phyloP scores from a whole-genome alignment of 768 basidiomycete genomes.

The Lentinula detonsa region DNA sequence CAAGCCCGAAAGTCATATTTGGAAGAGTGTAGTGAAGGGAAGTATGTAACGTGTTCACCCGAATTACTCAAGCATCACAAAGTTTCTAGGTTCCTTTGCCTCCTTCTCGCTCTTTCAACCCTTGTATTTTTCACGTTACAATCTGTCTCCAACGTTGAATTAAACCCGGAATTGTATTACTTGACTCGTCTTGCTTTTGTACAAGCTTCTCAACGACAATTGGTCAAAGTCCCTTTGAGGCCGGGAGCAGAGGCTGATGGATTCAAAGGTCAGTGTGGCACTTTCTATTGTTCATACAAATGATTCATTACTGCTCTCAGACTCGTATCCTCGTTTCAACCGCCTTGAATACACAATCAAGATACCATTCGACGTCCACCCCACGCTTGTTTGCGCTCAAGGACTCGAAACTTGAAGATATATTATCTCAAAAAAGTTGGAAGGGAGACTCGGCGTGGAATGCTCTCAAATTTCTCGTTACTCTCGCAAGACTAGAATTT shows the following conservation, averaged over 20 bases:
- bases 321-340: not conserved
- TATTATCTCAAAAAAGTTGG: constrained; percentile 19
- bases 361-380: constrained; percentile 20
- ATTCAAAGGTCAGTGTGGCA: not conserved
- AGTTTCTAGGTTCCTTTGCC: constrained; percentile 51
- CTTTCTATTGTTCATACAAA: too few relatives aligned
- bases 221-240: not conserved
- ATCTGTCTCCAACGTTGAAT: not conserved
- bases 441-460: constrained; percentile 14
- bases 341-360: constrained; percentile 8
- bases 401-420: constrained; percentile 21
- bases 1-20: constrained; percentile 49
- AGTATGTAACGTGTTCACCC: constrained; percentile 19
- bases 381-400: constrained; percentile 23
- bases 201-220: not conserved
- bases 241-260: not conserved
- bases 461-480: constrained; percentile 21
- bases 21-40: constrained; percentile 48
- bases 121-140: not conserved
- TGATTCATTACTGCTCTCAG: not conserved
- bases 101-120: constrained; percentile 30
- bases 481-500: constrained; percentile 20
- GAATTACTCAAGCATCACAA: not conserved
- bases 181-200: constrained; percentile 7
- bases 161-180: not conserved